These are phyloP conservation scores for Rhodocollybia butyracea DNA, from an alignment of 768 basidiomycete genomes.

Conservation along the genomic window DNA sequence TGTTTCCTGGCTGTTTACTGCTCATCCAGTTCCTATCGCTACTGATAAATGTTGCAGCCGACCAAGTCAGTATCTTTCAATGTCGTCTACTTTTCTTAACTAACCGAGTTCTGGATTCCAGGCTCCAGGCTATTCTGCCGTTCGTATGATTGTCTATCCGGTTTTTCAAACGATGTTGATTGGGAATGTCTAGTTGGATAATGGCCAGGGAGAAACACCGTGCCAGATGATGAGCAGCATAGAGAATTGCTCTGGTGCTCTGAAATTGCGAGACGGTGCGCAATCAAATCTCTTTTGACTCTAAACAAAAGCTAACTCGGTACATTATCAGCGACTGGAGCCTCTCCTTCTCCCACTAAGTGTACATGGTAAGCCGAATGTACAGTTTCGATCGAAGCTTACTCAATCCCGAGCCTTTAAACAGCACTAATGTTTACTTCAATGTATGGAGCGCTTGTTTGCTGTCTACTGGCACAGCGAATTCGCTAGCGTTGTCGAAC, in stretches of 20 bases:
- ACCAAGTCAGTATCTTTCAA: not conserved
- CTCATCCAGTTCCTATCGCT: not conserved
- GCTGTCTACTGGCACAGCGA: constrained; percentile 2
- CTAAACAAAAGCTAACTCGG: not conserved
- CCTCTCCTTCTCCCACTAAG: not conserved
- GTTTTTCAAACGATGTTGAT: not conserved
- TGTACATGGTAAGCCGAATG: constrained; percentile 1
- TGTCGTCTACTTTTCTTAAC: not conserved
- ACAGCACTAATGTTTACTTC: constrained; percentile 29
- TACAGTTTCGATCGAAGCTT: not conserved
- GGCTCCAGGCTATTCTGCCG: not conserved
- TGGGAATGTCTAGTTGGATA: not conserved
- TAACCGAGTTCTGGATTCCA: not conserved
- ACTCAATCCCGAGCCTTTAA: not conserved
- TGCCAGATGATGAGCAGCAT: constrained; percentile 18
- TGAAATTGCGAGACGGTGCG: not conserved
- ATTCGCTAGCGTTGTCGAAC: not conserved
- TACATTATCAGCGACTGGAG: not conserved
- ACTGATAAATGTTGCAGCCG: not conserved
- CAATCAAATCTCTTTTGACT: not conserved
- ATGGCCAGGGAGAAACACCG: constrained; percentile 1
- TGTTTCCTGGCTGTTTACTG: not conserved
- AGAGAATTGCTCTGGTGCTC: constrained; percentile 38
- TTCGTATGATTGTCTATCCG: not conserved
- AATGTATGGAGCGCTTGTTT: constrained; percentile 25